Evolutionary conservation across 257 asterid species (phyloP), one percentile per base, ranked within the genome.

Genomic region (Capsicum baccatum): DNA sequence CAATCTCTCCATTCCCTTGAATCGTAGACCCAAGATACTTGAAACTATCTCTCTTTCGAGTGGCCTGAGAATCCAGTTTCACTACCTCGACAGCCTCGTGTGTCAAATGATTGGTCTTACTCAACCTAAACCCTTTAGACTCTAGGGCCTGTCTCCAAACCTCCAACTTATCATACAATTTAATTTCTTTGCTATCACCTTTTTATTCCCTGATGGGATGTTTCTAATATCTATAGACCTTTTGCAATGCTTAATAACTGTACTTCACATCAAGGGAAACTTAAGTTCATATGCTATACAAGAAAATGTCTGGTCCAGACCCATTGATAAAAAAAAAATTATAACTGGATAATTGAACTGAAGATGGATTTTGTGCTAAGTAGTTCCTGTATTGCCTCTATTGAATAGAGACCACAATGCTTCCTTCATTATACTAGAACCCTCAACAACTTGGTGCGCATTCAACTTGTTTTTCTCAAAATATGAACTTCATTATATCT

Each of bases 341-440:
- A 48, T 50, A 48, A 73, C 44, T n/a, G 60, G 60, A 3, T 73
- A 48, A 6, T 74, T 21, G 81, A 26, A 8, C 81, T 52, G 7
- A 0, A 76, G 63, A 17, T 76, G 47, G 81, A 13, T 50, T 54
- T 76, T 26, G 6, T 76, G 81, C 81, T 52, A 21, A 13, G 52
- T 2, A 21, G 48, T 76, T 52, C 63, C 63, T 26, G 63, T 52
- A 26, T 52, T 13, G 63, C 81, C 81, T 47, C 47, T 50, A 26
- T 13, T 76, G 81, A 19, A 74, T 74, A 74, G 21, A 74, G 19
- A 21, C 52, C 81, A 21, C 47, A 52, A 12, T 76, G 26, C 63
- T 52, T 76, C 60, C 6, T 26, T 26, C 33, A 26, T 26, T 26
- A 26, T 26, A 26, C 33, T 6, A 52, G 8, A 76, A 76, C 52